These are phyloP conservation scores for Aureobasidium zeae DNA, from an alignment of 2,329 filamentous ascomycete species.

Conservation along the genomic window DNA sequence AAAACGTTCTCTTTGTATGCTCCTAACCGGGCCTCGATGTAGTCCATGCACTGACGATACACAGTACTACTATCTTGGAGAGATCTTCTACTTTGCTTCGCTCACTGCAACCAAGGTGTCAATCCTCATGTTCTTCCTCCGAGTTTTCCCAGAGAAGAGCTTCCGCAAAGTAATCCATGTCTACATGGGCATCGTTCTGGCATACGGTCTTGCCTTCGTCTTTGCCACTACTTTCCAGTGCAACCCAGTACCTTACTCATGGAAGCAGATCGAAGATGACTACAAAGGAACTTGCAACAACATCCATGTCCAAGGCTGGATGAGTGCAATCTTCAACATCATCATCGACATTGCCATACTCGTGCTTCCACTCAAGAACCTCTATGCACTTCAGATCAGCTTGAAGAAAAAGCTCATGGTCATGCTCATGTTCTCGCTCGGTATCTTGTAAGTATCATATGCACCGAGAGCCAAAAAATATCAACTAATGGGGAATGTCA, in stretches of 20 bases:
- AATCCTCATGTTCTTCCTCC: conserved; percentile 28
- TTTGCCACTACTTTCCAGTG: conserved; percentile 16
- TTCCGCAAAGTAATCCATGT: conserved; percentile 25
- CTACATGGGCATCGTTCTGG: conserved; percentile 23
- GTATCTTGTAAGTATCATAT: conserved; percentile 17
- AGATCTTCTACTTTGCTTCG: conserved; percentile 26
- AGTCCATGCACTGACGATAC: background rate
- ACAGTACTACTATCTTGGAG: conserved; percentile 8
- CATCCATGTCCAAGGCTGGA: conserved; percentile 12
- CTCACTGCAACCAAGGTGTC: conserved; percentile 29
- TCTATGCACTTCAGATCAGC: conserved; percentile 16
- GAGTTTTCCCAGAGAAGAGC: conserved; percentile 26
- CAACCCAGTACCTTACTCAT: conserved; percentile 13
- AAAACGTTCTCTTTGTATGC: conserved; percentile 15
- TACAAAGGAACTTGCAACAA: conserved; percentile 10
- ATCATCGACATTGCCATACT: conserved; percentile 18
- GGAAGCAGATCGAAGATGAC: conserved; percentile 8
- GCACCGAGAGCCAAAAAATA: background rate
- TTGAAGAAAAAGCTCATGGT: conserved; percentile 16
- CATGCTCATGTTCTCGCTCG: conserved; percentile 18
- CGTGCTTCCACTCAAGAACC: conserved; percentile 15
- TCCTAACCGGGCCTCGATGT: no score
- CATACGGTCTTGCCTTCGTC: conserved; percentile 15
- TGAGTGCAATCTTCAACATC: conserved; percentile 18
- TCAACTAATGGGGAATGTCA: background rate